These are phyloP conservation scores for Ceratobasidium sp. DNA, from an alignment of 1,284 basidiomycete genomes.

Conservation along the genomic window DNA sequence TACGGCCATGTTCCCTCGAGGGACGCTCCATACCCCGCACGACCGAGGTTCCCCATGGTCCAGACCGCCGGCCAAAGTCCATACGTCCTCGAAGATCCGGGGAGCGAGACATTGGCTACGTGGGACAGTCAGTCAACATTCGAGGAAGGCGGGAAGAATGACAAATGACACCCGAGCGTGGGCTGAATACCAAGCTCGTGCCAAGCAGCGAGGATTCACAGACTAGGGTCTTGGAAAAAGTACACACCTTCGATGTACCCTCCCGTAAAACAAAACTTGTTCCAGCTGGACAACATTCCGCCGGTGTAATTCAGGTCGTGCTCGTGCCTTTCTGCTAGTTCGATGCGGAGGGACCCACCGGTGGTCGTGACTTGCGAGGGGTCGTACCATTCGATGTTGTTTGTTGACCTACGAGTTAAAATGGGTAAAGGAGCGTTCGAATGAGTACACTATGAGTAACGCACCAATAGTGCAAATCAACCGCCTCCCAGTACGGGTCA, in stretches of 20 bases:
- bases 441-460: background rate
- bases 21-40: constrained; percentile 55
- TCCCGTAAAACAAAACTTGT: constrained; percentile 55
- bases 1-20: constrained; percentile 52
- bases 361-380: constrained; percentile 53
- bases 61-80: constrained; percentile 55
- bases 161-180: constrained; percentile 51
- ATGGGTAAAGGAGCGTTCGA: constrained; percentile 32
- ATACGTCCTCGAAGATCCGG: constrained; percentile 51
- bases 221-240: constrained; percentile 38
- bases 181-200: background rate
- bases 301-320: constrained; percentile 52
- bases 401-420: constrained; percentile 35
- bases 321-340: constrained; percentile 46
- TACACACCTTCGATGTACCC: constrained; percentile 48
- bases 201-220: constrained; percentile 3
- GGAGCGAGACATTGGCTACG: constrained; percentile 54
- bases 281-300: constrained; percentile 47
- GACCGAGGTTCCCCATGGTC: constrained; percentile 71
- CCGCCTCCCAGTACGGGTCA: constrained; percentile 77
- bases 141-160: constrained; percentile 47
- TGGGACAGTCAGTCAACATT: constrained; percentile 39
- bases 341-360: constrained; percentile 53
- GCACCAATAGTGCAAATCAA: constrained; percentile 76
- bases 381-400: constrained; percentile 50